Percentiles rank a stretch among this genome's conserved stretches.
Evolutionary conservation across 345 rosid genomes (phyloP).

Genomic region (Raphanus raphanistrum): DNA sequence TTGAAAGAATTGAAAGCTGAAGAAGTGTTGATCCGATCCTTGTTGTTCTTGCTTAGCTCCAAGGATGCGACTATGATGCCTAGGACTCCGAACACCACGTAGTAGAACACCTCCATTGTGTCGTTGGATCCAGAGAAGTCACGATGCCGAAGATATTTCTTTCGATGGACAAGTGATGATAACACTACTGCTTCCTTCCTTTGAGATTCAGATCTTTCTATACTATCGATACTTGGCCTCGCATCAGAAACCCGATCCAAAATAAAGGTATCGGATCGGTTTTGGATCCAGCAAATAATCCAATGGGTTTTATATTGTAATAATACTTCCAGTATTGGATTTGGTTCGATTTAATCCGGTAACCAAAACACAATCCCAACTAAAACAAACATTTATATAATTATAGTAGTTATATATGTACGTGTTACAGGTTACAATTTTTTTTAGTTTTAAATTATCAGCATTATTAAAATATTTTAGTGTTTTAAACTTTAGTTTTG

Average conservation of each 20-base stretch:
- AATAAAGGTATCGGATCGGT: neutral
- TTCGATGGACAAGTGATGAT: neutral
- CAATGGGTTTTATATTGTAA: too few relatives aligned
- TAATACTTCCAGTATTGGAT: neutral
- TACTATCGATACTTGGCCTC: neutral
- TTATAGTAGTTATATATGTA: too few relatives aligned
- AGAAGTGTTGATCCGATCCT: slow-evolving; percentile 77
- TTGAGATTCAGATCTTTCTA: slow-evolving; percentile 15
- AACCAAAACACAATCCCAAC: neutral
- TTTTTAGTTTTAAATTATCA: neutral
- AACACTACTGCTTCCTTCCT: slow-evolving; percentile 2
- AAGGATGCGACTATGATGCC: slow-evolving; percentile 65
- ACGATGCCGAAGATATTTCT: neutral
- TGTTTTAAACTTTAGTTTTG: neutral
- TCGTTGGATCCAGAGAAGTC: neutral
- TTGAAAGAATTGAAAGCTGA: slow-evolving; percentile 84
- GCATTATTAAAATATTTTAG: too few relatives aligned
- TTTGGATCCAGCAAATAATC: neutral
- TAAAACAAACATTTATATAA: neutral
- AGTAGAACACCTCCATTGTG: slow-evolving; percentile 78
- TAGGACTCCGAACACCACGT: slow-evolving; percentile 64
- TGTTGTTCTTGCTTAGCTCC: slow-evolving; percentile 80
- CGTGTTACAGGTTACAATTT: too few relatives aligned
- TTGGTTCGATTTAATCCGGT: neutral
- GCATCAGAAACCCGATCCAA: neutral